Evolutionary conservation across 2,329 filamentous ascomycete species (phyloP).

Genomic region (Sphaerostilbella broomeana): DNA sequence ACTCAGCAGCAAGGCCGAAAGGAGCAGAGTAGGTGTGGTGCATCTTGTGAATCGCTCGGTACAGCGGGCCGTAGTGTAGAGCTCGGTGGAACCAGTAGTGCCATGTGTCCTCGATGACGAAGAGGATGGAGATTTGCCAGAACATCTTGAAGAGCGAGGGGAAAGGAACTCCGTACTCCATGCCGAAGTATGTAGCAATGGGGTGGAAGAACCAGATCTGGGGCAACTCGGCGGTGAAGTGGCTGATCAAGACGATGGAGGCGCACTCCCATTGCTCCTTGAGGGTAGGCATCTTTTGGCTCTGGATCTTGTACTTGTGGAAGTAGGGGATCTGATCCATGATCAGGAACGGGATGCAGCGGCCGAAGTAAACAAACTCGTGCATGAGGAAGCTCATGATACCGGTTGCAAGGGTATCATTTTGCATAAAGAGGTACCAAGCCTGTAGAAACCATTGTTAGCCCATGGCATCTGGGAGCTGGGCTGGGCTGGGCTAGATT

Average conservation of each 20-base stretch:
- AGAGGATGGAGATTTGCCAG: conserved; percentile 87
- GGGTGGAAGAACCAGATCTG: conserved; percentile 99
- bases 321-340: conserved; percentile 84
- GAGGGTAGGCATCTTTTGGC: conserved; percentile 80
- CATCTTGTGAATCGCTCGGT: conserved; percentile 97
- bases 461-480: too few species aligned
- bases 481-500: too few species aligned
- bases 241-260: conserved; percentile 82
- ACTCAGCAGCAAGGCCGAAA: conserved; percentile 93
- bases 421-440: conserved; percentile 98
- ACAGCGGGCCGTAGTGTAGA: conserved; percentile 90
- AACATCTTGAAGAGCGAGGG: conserved; percentile 79
- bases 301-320: conserved; percentile 91
- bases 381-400: conserved; percentile 98
- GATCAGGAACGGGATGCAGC: conserved; percentile 84
- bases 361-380: conserved; percentile 90
- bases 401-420: conserved; percentile 91
- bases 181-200: conserved; percentile 84
- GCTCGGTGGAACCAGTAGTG: conserved; percentile 95
- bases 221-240: conserved; percentile 96
- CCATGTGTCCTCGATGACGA: conserved; percentile 93
- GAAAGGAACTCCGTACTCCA: conserved; percentile 84
- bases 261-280: conserved; percentile 95
- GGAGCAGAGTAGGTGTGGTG: conserved; percentile 98
- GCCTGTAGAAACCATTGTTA: too few species aligned